Percentiles rank a stretch among this genome's conserved stretches.
Conservation (phyloP, 768 basidiomycete species). For the Mycena capillaripes region DNA sequence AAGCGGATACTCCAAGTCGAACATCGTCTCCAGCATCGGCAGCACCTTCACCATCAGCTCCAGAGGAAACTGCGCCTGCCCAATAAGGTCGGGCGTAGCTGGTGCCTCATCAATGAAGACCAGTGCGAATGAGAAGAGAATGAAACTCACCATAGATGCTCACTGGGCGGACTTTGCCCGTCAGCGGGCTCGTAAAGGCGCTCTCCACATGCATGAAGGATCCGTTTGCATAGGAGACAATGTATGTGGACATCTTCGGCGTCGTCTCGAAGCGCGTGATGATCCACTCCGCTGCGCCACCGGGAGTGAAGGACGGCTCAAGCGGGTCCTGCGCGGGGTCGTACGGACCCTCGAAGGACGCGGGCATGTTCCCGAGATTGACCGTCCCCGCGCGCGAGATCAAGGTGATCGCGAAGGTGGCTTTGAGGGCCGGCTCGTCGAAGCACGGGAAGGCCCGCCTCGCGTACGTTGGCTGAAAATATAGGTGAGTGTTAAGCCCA, state of each 20-base stretch:
- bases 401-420: constrained; percentile 69
- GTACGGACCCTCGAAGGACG: constrained; percentile 53
- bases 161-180: constrained; percentile 72
- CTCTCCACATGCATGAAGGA: constrained; percentile 67
- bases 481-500: neutral
- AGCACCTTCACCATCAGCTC: constrained; percentile 72
- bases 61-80: constrained; percentile 71
- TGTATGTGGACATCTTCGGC: constrained; percentile 77
- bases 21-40: constrained; percentile 77
- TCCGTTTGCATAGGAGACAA: constrained; percentile 76
- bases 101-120: neutral
- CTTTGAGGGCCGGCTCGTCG: constrained; percentile 82
- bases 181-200: constrained; percentile 70
- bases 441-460: constrained; percentile 73
- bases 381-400: constrained; percentile 68
- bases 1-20: constrained; percentile 81
- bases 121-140: neutral
- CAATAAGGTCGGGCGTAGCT: constrained; percentile 73
- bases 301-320: constrained; percentile 45
- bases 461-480: constrained; percentile 70
- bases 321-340: constrained; percentile 28
- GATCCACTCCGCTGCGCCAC: constrained; percentile 59
- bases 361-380: constrained; percentile 76
- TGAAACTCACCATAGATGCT: constrained; percentile 66
- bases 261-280: constrained; percentile 71